These are phyloP conservation scores for Triticum monococcum DNA, from an alignment of 176 grass and related monocot genomes.

Conservation along the genomic window DNA sequence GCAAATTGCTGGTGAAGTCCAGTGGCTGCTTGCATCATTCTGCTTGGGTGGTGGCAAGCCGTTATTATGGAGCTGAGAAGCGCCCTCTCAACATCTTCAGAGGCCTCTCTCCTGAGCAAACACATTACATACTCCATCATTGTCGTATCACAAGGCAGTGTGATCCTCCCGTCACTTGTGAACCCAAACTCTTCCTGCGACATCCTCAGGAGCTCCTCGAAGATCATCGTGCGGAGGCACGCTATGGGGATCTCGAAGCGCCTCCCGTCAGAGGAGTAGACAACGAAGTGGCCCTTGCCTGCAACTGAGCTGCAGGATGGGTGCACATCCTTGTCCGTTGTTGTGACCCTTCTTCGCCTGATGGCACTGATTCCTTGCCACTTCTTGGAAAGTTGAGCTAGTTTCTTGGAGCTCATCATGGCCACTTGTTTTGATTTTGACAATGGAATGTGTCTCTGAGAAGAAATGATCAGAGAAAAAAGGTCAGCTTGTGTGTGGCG, in stretches of 20 bases:
- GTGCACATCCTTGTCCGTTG: conserved; percentile 27
- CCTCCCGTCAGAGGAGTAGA: conserved; percentile 43
- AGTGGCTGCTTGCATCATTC: conserved; percentile 13
- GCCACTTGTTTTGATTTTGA: conserved; percentile 12
- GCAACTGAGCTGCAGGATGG: conserved; percentile 39
- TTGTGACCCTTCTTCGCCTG: conserved; percentile 46
- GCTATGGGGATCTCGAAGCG: conserved; percentile 56
- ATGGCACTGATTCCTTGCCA: conserved; percentile 60
- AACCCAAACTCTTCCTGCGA: conserved; percentile 61
- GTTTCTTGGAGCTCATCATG: conserved; percentile 60
- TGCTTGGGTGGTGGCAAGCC: conserved; percentile 37
- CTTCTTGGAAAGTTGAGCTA: conserved; percentile 63
- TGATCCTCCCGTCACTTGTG: conserved; percentile 47
- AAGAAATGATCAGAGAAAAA: conserved; percentile 4
- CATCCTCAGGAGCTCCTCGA: conserved; percentile 57
- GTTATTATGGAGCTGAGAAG: conserved; percentile 54
- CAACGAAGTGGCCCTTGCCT: conserved; percentile 52
- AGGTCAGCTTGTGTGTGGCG: conserved; percentile 15
- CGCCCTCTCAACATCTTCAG: conserved; percentile 57
- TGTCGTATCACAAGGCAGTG: conserved; percentile 50
- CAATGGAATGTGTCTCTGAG: background rate
- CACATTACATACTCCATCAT: conserved; percentile 64
- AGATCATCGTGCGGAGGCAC: conserved; percentile 45
- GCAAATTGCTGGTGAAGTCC: conserved; percentile 27
- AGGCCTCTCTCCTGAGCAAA: conserved; percentile 53